phyloP scores from a whole-genome alignment of 805 yeast species.

The Nakazawaea peltata region DNA sequence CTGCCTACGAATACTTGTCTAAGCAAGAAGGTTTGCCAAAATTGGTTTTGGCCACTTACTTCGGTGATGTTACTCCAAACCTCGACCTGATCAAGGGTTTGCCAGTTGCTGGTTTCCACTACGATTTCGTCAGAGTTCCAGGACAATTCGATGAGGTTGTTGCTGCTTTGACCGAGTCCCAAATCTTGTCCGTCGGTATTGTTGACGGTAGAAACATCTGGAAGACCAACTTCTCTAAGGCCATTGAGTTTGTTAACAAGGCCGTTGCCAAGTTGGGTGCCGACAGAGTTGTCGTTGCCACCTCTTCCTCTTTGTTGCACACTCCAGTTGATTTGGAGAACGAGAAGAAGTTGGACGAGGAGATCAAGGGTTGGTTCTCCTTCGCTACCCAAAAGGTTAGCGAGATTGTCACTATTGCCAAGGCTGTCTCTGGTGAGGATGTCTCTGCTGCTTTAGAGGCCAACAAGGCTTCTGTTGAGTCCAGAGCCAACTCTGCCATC shows the following conservation, averaged over 20 bases:
- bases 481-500: constrained; percentile 80
- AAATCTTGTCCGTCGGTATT: constrained; percentile 90
- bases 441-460: constrained; percentile 74
- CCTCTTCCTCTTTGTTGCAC: constrained; percentile 95
- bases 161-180: constrained; percentile 55
- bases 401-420: constrained; percentile 89
- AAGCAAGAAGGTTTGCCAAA: constrained; percentile 67
- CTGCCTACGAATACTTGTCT: constrained; percentile 74
- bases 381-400: constrained; percentile 93
- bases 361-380: constrained; percentile 96
- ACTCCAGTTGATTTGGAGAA: constrained; percentile 94
- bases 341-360: constrained; percentile 87
- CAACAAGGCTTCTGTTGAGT: constrained; percentile 77
- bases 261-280: constrained; percentile 82
- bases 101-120: constrained; percentile 94
- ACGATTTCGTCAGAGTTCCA: constrained; percentile 93
- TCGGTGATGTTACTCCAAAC: constrained; percentile 98
- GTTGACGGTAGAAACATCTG: constrained; percentile 99
- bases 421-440: constrained; percentile 76
- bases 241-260: constrained; percentile 71
- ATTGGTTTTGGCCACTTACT: constrained; percentile 82
- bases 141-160: constrained; percentile 87
- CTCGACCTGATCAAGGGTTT: constrained; percentile 78
- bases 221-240: constrained; percentile 92
- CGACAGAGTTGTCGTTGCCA: constrained; percentile 81